Evolutionary conservation across 495 filamentous ascomycete genomes (phyloP).

Genomic region (Mytilinidion resinicola): DNA sequence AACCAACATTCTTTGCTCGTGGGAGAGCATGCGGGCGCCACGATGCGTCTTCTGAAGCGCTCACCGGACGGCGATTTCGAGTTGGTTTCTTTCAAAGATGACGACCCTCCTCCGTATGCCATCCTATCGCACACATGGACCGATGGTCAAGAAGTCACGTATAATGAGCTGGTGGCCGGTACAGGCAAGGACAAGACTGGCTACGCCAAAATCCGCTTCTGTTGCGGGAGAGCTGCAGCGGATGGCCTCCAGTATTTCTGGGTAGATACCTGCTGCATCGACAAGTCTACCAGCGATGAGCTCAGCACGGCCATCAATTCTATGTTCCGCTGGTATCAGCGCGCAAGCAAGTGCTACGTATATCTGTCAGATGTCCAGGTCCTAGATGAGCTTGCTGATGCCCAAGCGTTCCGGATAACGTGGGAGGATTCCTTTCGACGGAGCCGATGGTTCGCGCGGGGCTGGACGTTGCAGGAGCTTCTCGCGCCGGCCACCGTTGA

Average conservation of each 20-base stretch:
- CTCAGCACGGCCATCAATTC: no score
- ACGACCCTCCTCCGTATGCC: constrained; percentile 1
- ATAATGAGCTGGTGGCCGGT: not conserved
- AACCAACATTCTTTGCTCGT: constrained; percentile 6
- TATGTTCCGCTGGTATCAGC: no score
- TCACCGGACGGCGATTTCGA: constrained; percentile 3
- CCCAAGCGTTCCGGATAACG: constrained; percentile 1
- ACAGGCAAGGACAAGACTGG: not conserved
- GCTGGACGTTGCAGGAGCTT: constrained; percentile 21
- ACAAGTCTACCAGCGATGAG: no score
- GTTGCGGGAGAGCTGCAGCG: constrained; percentile 10
- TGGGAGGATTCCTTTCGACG: constrained; percentile 9
- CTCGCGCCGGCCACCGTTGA: constrained; percentile 14
- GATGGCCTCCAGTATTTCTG: constrained; percentile 9
- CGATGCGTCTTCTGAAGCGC: constrained; percentile 2
- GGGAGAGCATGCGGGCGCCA: not conserved
- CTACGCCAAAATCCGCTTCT: constrained; percentile 9
- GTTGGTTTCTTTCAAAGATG: not conserved
- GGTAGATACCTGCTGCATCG: no score
- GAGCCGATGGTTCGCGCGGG: constrained; percentile 23
- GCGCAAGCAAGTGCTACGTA: no score
- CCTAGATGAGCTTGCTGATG: not conserved
- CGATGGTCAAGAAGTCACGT: not conserved
- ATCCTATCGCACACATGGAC: constrained; percentile 5
- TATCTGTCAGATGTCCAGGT: constrained; percentile 17